Conservation (phyloP, 148 eudicot species). For the Mesembryanthemum crystallinum region DNA sequence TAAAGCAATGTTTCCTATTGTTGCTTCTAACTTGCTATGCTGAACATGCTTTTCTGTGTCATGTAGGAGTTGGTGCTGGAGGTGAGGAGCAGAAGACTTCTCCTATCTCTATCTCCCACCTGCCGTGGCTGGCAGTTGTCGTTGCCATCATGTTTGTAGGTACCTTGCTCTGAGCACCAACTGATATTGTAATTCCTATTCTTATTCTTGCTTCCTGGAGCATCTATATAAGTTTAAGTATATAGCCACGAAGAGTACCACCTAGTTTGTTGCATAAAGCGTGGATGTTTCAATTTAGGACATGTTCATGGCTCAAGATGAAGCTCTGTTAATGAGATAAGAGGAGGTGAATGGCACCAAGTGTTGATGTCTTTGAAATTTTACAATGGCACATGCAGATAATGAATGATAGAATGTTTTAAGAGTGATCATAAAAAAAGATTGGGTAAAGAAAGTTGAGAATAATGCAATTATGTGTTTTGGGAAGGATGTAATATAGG, state of each 20-base stretch:
- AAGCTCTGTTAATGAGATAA: not conserved
- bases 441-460: not conserved
- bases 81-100: slow-evolving; percentile 89
- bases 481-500: not conserved
- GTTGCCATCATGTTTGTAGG: slow-evolving; percentile 99
- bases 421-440: not conserved
- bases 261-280: not conserved
- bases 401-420: not conserved
- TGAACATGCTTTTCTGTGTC: slow-evolving; percentile 22
- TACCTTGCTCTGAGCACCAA: slow-evolving; percentile 75
- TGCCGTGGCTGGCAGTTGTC: slow-evolving; percentile 83
- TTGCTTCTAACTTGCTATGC: slow-evolving; percentile 2
- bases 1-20: not conserved
- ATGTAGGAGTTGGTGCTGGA: slow-evolving; percentile 97
- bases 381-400: not conserved
- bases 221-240: not conserved
- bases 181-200: slow-evolving; percentile 22
- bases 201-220: not conserved
- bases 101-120: slow-evolving; percentile 66
- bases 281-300: not conserved
- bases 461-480: not conserved
- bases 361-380: slow-evolving; percentile 7
- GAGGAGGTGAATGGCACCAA: not conserved
- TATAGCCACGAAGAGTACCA: not conserved
- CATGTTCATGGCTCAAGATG: slow-evolving; percentile 5